A percentile compares a stretch with the other conserved stretches of the same genome.
phyloP scores from a whole-genome alignment of 2,329 filamentous ascomycete genomes.

The Helotiales sp. region DNA sequence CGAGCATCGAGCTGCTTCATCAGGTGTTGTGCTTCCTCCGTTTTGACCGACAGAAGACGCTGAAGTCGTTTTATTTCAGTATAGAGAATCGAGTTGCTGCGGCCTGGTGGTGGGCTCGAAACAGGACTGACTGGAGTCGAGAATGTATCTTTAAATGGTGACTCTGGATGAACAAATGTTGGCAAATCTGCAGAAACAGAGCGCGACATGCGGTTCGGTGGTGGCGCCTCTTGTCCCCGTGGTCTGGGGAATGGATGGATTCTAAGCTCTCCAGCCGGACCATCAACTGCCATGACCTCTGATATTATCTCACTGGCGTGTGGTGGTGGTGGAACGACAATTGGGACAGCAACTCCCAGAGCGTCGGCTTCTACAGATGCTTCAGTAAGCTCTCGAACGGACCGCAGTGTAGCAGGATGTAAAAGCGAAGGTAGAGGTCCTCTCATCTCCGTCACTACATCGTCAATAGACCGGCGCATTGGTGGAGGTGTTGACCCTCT shows the following conservation, averaged over 20 bases:
- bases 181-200: background rate
- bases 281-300: background rate
- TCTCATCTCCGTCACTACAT: background rate
- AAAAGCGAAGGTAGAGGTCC: background rate
- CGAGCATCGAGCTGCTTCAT: conserved; percentile 47
- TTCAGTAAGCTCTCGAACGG: background rate
- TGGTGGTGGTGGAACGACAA: background rate
- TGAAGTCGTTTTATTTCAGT: conserved; percentile 51
- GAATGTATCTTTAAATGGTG: conserved; percentile 7
- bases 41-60: conserved; percentile 45
- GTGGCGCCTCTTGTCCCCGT: too few relatives aligned
- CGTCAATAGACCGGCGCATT: background rate
- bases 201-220: background rate
- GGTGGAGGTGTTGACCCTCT: background rate
- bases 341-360: background rate
- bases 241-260: background rate
- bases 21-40: conserved; percentile 47
- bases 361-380: background rate
- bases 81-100: conserved; percentile 41
- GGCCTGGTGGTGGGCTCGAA: conserved; percentile 9
- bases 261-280: background rate
- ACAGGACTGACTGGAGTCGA: background rate
- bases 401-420: background rate
- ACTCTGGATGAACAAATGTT: conserved; percentile 7
- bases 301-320: background rate